phyloP scores from a whole-genome alignment of 2,329 filamentous ascomycete genomes.

The Sarocladiaceae sp. region DNA sequence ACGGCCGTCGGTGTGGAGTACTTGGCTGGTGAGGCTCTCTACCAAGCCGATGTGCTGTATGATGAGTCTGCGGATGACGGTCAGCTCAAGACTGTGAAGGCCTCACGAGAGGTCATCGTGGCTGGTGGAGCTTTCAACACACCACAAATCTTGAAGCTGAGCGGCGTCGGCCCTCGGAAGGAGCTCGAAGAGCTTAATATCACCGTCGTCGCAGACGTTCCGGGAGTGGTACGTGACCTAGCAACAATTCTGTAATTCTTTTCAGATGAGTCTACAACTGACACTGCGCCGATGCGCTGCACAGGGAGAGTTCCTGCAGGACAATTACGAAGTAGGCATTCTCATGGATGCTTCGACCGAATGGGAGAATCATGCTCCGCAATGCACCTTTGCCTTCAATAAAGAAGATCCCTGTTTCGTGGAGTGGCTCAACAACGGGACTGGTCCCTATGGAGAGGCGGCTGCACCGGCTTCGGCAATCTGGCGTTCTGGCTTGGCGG shows the following conservation, averaged over 20 bases:
- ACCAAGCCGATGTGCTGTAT: slow-evolving; percentile 14
- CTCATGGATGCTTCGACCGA: slow-evolving; percentile 18
- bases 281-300: not conserved
- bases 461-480: slow-evolving; percentile 19
- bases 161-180: slow-evolving; percentile 38
- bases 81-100: not conserved
- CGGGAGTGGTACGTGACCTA: too few relatives aligned
- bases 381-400: not conserved
- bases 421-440: not conserved
- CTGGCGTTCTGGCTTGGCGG: not conserved
- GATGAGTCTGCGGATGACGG: not conserved
- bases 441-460: slow-evolving; percentile 19
- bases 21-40: slow-evolving; percentile 16
- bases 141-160: slow-evolving; percentile 49
- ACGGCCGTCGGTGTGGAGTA: slow-evolving; percentile 34
- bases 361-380: slow-evolving; percentile 5
- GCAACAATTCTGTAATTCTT: too few relatives aligned
- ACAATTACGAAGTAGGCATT: slow-evolving; percentile 44
- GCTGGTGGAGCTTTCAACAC: slow-evolving; percentile 49
- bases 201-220: slow-evolving; percentile 45
- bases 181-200: slow-evolving; percentile 34
- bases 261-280: too few relatives aligned
- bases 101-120: slow-evolving; percentile 38
- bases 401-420: slow-evolving; percentile 5
- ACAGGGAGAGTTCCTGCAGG: slow-evolving; percentile 49